Evolutionary conservation across 805 yeast genomes (phyloP).

Genomic region (Kregervanrija fluxuum): DNA sequence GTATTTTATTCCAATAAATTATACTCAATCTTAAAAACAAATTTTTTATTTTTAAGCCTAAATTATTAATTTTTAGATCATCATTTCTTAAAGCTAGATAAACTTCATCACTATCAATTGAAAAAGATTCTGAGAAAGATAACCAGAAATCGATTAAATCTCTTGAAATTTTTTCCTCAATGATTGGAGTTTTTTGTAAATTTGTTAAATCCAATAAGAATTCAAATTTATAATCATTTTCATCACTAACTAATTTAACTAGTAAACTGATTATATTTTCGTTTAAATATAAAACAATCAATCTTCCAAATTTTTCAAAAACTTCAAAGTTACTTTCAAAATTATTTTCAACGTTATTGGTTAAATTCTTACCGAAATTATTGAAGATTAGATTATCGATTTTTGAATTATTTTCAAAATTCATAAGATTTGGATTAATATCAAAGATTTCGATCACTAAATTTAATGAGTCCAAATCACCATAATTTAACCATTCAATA

Average conservation of each 20-base stretch:
- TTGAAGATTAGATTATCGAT: conserved; percentile 33
- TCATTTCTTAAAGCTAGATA: conserved; percentile 28
- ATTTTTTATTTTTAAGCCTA: conserved; percentile 27
- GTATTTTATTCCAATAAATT: conserved; percentile 65
- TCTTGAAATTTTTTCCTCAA: conserved; percentile 50
- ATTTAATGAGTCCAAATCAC: conserved; percentile 23
- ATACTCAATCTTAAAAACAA: conserved; percentile 47
- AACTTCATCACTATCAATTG: conserved; percentile 39
- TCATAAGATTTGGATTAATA: conserved; percentile 35
- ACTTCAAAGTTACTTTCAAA: conserved; percentile 31
- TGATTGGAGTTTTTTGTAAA: conserved; percentile 48
- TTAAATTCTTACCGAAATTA: conserved; percentile 37
- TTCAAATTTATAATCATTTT: conserved; percentile 35
- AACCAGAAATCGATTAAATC: conserved; percentile 64
- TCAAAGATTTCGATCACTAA: conserved; percentile 40
- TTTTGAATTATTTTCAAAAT: conserved; percentile 23
- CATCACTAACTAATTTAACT: conserved; percentile 29
- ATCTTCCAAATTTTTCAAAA: conserved; percentile 35
- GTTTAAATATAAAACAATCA: conserved; percentile 41
- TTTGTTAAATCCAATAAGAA: conserved; percentile 47
- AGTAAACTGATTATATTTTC: conserved; percentile 38
- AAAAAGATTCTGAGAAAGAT: conserved; percentile 50
- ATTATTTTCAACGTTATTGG: conserved; percentile 18
- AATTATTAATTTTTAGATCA: conserved; percentile 18
- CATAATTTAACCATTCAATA: conserved; percentile 14